Base-by-base conservation (phyloP, 2,329 filamentous ascomycete genomes). In the Penicillium carneum region DNA sequence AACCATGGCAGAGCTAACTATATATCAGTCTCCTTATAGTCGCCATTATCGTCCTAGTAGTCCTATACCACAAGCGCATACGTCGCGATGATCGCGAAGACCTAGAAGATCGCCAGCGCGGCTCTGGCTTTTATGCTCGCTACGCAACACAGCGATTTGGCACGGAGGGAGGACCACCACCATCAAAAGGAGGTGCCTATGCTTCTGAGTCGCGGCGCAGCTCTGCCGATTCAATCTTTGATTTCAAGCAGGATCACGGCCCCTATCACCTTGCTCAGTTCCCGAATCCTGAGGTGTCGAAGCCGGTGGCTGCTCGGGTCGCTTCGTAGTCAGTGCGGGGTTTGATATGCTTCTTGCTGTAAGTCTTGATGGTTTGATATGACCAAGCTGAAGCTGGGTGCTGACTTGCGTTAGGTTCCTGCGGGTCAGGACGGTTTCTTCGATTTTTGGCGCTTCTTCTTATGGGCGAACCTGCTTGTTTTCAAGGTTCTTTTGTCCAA, bases 161-260 rank as follows among this genome's bases (percentile, higher is more conserved):
- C 29, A 7, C 31, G 6, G 48, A 47, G 23, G 49, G 14, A 11
- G 39, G 36, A 7, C 39, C 39, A n/a, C 36, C 26, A 20, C 39
- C 39, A n/a, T 14, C 34, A 16, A 38, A 20, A 4, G 39, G 31
- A 16, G 38, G 23, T 11, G 12, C 48, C 3, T 14, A 54, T 43
- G 11, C 48, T 29, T 38, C 48, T 1, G 18, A 57, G 14, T 59
- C 57, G 3, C 57, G 51, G 4, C 57, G 51, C 4, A 48, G 36
- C 20, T 60, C 57, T 0, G 51, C 12, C 9, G 57, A 60, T 0
- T 60, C 57, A 11, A 23, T 60, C 16, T 60, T 38, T 41, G 57
- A 60, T 42, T 56, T 56, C n/a, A 60, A 60, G 45, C 51, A 60
- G 29, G 57, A 60, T 18, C 45, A 56, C 18, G 57, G 57, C 2